A percentile compares a stretch with the other conserved stretches of the same genome.
These are phyloP conservation scores for Ochetophila trinervis DNA, from an alignment of 306 rosid genomes.

Conservation along the genomic window DNA sequence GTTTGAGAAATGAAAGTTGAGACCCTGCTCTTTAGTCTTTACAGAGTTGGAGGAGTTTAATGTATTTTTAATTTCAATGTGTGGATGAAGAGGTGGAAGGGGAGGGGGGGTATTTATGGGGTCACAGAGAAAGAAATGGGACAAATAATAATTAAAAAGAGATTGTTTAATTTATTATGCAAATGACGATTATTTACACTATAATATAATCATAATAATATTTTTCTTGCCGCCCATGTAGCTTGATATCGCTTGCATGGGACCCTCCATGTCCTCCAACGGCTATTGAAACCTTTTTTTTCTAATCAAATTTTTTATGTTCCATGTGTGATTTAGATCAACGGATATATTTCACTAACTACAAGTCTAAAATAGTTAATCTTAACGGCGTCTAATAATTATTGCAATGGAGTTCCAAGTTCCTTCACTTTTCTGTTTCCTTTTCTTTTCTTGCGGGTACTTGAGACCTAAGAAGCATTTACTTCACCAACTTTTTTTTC, in stretches of 20 bases:
- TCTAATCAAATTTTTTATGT: too few species aligned
- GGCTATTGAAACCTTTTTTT: conserved; percentile 27
- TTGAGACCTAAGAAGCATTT: too few species aligned
- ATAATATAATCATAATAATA: not conserved
- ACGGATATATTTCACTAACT: too few species aligned
- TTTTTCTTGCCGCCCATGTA: conserved; percentile 57
- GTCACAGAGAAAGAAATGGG: conserved; percentile 14
- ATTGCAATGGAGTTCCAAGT: too few species aligned
- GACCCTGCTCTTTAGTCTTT: too few species aligned
- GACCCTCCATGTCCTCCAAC: conserved; percentile 44
- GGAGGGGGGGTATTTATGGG: conserved; percentile 59
- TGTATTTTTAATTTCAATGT: not conserved
- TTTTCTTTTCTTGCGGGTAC: too few species aligned
- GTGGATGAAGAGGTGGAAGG: conserved; percentile 10
- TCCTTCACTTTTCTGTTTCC: too few species aligned
- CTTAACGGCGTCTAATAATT: too few species aligned
- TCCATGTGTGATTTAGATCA: too few species aligned
- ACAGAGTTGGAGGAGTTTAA: too few species aligned
- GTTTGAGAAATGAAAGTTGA: not conserved
- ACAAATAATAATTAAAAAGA: conserved; percentile 28
- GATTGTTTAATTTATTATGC: not conserved
- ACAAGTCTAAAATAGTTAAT: too few species aligned
- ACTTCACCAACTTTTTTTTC: too few species aligned
- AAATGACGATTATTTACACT: not conserved
- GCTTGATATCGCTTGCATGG: conserved; percentile 69